Evolutionary conservation across 2,329 filamentous ascomycete species (phyloP), one percentile per base, ranked within the genome.

Genomic region (Clonostachys sp.): DNA sequence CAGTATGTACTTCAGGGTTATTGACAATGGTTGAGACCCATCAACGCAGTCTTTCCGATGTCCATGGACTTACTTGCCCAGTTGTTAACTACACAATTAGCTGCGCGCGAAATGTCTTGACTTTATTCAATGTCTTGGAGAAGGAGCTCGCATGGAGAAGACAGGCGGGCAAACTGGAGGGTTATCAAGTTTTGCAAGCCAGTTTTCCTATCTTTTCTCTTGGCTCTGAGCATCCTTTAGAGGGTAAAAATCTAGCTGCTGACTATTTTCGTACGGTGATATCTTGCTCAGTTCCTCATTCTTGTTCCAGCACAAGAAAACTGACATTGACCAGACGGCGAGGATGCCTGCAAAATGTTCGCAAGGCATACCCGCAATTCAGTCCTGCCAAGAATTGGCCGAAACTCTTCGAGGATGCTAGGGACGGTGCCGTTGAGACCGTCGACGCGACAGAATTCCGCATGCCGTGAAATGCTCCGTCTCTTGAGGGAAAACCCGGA

Each of bases 51-150:
- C 20, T 7, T 24, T 24, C 18, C 18, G 18, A 5, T 20, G 5
- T 20, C 18, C 18, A 20, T 20, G 18, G 18, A 20, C 18, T 20
- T 4, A 20, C 18, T 20, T 4, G 18, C 4, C 5, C 18, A 20
- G 5, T 20, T 24, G 20, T 6, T 24, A 7, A 24, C 20, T 24
- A 24, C 20, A 24, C 7, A 6, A 6, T 24, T 41, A 91, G 87
- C 66, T 96, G 91, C 58, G 75, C 96, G 45, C 84, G 87, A 44
- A 99, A 99, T 68, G 84, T 88, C 14, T 85, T 97, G 36, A 87
- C 90, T 20, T 74, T 97, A 51, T 97, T 99, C 71, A 86, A 96
- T 59, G 86, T 95, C 50, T 78, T 99, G 46, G 90, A 95, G 55
- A 89, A 90, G 62, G 94, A 99, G 70, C 76, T 90, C 56, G 77